A percentile compares a stretch with the other conserved stretches of the same genome.
Evolutionary conservation across 768 basidiomycete species (phyloP).

Genomic region (Hysterangium stoloniferum): DNA sequence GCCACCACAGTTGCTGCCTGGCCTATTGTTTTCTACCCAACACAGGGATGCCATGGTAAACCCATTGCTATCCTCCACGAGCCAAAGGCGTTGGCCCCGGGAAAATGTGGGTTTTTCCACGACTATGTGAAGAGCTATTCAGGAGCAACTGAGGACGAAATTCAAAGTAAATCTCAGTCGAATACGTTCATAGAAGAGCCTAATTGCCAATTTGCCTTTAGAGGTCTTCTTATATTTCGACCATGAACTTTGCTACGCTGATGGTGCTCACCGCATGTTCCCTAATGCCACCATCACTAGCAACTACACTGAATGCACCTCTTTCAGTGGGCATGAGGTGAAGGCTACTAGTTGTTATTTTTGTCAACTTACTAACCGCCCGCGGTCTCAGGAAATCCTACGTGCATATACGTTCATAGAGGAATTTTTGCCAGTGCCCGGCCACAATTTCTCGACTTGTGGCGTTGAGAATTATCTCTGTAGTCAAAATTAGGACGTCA

Average conservation of each 20-base stretch:
- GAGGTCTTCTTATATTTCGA: background rate
- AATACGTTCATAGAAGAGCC: background rate
- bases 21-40: slow-evolving; percentile 1
- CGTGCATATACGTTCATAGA: background rate
- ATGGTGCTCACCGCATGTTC: background rate
- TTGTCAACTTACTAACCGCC: background rate
- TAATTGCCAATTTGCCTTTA: background rate
- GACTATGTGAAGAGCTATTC: background rate
- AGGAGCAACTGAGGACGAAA: background rate
- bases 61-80: background rate
- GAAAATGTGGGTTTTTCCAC: background rate
- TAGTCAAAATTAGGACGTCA: too few relatives aligned
- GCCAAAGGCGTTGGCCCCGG: background rate
- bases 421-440: background rate
- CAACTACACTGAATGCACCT: background rate
- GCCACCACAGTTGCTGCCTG: background rate
- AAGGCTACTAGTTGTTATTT: background rate
- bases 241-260: background rate
- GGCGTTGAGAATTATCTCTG: too few relatives aligned
- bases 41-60: background rate
- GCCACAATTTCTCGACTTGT: background rate
- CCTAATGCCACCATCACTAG: background rate
- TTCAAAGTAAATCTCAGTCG: background rate
- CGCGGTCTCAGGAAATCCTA: too few relatives aligned
- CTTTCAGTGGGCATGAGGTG: background rate